Evolutionary conservation across 108 stramenopile genomes (phyloP), one percentile per base, ranked within the genome.

Genomic region (Halocafeteria seosinensis): DNA sequence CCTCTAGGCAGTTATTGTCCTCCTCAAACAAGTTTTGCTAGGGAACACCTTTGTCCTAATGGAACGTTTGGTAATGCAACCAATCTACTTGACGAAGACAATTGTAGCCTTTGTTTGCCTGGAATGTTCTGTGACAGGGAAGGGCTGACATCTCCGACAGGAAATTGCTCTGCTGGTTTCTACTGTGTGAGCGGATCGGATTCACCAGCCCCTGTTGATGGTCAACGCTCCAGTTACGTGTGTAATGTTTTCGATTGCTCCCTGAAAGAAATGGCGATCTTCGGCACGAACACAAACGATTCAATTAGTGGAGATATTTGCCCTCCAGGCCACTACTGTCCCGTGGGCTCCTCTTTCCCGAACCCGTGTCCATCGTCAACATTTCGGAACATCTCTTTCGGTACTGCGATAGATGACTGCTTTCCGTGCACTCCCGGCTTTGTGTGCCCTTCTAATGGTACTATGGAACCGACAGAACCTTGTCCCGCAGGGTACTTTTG

Each of bases 251-350:
- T n/a, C n/a, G n/a, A n/a, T n/a, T n/a, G n/a, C n/a, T n/a, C n/a
- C n/a, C n/a, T n/a, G n/a, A n/a, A n/a, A n/a, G n/a, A n/a, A n/a
- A n/a, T n/a, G n/a, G n/a, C n/a, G n/a, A n/a, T n/a, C n/a, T n/a
- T n/a, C n/a, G n/a, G n/a, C n/a, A n/a, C n/a, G n/a, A n/a, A n/a
- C n/a, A n/a, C n/a, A n/a, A n/a, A n/a, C n/a, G n/a, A n/a, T n/a
- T n/a, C n/a, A n/a, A n/a, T n/a, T n/a, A n/a, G n/a, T n/a, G n/a
- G n/a, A 6, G 29, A 50, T 31, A 32, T 34, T 2, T 81, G 78
- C 65, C 69, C 75, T 8, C 61, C 65, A 4, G 79, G 79, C 25
- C 75, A 78, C 73, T 81, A 74, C 72, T 81, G 79, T 38, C 63
- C 53, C 21, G 1, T 28, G 21, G 78, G 74, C 28, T 32, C 53